Evolutionary conservation across 2,329 filamentous ascomycete genomes (phyloP), one percentile per base, ranked within the genome.

Genomic region (Venturia oleaginea): DNA sequence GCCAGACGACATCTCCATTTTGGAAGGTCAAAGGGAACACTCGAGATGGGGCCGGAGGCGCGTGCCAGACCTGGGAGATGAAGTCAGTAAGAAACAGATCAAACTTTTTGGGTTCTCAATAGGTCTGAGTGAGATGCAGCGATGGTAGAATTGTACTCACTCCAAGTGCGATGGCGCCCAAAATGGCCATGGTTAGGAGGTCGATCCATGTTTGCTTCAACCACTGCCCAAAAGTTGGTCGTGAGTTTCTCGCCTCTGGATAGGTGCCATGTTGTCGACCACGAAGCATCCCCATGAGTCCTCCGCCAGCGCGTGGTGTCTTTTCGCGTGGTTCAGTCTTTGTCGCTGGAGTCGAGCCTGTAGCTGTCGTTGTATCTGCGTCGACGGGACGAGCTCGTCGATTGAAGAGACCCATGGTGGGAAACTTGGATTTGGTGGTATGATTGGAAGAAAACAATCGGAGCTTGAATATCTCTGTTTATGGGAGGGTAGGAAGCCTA

Each of bases 171-270:
- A 90, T 76, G 15, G 81, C 84, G 11, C 88, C 87, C 80, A 90
- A 83, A 30, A 77, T 72, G 10, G 78, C 76, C 86, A 90, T 90
- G 38, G 86, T 88, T 24, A 88, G 62, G 62, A 90, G 81, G 70
- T 90, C 88, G 15, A 89, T 75, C 80, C 83, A 86, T 4, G 85
- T 87, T 10, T 79, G 78, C 73, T 86, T 88, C 67, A 89, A 72
- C 87, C 87, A 90, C 71, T 88, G 85, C 3, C 87, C 86, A 68
- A 90, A 88, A 1, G 77, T 81, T 2, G 86, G 86, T 13, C 81
- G 77, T 2, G 71, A 75, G 1, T 77, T 76, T 79, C 84, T 83
- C 64, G 76, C 71, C 67, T 68, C 69, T 38, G 67, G 67, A 22
- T 46, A 54, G 40, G 61, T 34, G 51, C 30, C 30, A 32, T 42